These are phyloP conservation scores for Colletotrichum sp. DNA, from an alignment of 2,329 filamentous ascomycete genomes.

Conservation along the genomic window DNA sequence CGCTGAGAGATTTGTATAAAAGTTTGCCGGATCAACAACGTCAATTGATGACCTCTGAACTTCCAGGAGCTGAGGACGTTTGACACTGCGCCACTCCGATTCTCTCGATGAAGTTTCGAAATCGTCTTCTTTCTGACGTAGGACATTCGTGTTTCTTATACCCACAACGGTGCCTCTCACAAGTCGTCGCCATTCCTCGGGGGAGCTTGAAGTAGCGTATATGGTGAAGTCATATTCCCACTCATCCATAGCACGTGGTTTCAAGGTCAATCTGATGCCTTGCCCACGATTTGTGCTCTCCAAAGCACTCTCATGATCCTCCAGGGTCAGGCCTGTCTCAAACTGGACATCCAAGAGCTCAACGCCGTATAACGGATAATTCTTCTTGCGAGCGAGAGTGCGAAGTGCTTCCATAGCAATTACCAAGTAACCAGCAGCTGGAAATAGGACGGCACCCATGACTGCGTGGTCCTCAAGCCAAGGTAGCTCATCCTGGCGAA, in stretches of 20 bases:
- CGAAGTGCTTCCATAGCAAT: constrained; percentile 12
- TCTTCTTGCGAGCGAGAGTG: background rate
- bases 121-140: constrained; percentile 27
- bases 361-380: background rate
- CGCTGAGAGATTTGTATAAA: constrained; percentile 13
- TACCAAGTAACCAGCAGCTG: constrained; percentile 17
- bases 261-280: constrained; percentile 23
- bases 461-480: constrained; percentile 47
- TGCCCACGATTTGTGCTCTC: constrained; percentile 28
- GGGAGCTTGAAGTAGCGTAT: constrained; percentile 16
- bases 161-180: background rate
- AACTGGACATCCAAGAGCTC: background rate
- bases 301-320: background rate
- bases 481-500: constrained; percentile 24
- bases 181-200: background rate
- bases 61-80: background rate
- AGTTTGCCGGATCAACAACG: constrained; percentile 28
- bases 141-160: background rate
- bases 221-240: constrained; percentile 35
- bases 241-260: background rate
- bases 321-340: constrained; percentile 18
- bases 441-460: constrained; percentile 44
- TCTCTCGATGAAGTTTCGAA: constrained; percentile 22
- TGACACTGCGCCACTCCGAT: background rate
- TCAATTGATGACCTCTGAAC: background rate